A percentile compares a stretch with the other conserved stretches of the same genome.
These are phyloP conservation scores for Syzygium syzygioides DNA, from an alignment of 441 rosid genomes.

Conservation along the genomic window DNA sequence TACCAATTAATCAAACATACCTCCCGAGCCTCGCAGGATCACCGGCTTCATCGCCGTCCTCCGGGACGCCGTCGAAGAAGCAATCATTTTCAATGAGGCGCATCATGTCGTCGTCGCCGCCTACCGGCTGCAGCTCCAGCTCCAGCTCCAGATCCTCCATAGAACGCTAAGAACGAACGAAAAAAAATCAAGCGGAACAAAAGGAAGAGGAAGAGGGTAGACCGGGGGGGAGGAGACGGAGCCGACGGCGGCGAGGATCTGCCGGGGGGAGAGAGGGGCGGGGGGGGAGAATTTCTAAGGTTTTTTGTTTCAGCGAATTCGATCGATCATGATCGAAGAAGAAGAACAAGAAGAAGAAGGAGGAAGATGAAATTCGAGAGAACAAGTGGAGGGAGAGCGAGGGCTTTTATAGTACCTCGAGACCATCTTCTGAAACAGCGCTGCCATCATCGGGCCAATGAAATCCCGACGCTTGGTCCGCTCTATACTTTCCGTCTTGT, in stretches of 20 bases:
- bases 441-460: conserved; percentile 7
- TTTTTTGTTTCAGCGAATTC: too few species aligned
- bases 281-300: too few species aligned
- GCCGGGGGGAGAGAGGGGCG: too few species aligned
- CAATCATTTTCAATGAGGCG: conserved; percentile 20
- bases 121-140: conserved; percentile 10
- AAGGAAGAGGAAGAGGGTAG: fast-evolving
- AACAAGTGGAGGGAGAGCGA: background rate
- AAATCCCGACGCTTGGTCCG: background rate
- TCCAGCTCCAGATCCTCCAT: conserved; percentile 14
- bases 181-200: background rate
- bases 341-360: too few species aligned
- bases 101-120: background rate
- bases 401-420: background rate
- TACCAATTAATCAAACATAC: conserved; percentile 25
- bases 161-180: background rate
- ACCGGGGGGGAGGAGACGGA: background rate
- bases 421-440: background rate
- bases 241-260: too few species aligned
- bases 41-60: conserved; percentile 14
- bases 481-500: background rate
- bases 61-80: conserved; percentile 16
- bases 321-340: too few species aligned
- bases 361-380: background rate
- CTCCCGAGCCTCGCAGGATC: conserved; percentile 58